Base-by-base conservation (phyloP, 805 yeast genomes). In the Isabelozyma rhagii region DNA sequence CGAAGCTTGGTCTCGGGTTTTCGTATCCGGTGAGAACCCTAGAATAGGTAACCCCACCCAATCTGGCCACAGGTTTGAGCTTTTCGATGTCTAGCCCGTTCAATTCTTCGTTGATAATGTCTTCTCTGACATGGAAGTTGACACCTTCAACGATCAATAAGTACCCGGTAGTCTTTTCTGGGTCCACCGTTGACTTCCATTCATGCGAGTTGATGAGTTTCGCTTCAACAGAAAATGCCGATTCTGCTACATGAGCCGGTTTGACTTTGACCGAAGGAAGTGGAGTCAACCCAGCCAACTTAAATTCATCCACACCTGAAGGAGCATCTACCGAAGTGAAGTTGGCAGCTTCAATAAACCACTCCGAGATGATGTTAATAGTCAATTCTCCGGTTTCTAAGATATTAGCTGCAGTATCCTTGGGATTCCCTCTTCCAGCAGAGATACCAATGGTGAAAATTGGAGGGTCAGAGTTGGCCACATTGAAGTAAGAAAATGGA, bases 311-410 rank as follows among this genome's bases (percentile, higher is more conserved):
- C 13, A 76, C 69, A 3, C 67, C 79, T 0, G 58, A 43, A 4
- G 87, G 87, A 1, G 82, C 73, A 53, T 73, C 64, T 28, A 68
- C 70, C 15, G 77, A 64, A 10, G 80, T 62, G 50, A 65, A 75
- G 58, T 84, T 82, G 8, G 87, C 85, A 21, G 87, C 87, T 51
- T 83, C 87, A 27, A 77, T 64, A 53, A 82, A 80, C 86, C 85
- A 83, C 61, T 84, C 88, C 47, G 81, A 71, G 41, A 83, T 73
- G 44, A 83, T 71, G 59, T 77, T 83, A 55, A 83, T 73, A 15
- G 84, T 79, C 47, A 76, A 71, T 57, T 83, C 88, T 4, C 64
- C 67, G 2, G 83, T 80, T 21, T 75, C 81, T 21, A 78, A 56
- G 14, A 83, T 58, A 56, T 82, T 82, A 8, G 51, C 54, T 47